These are phyloP conservation scores for Sugiyamaella xylanicola DNA, from an alignment of 1,139 yeast species.

Conservation along the genomic window DNA sequence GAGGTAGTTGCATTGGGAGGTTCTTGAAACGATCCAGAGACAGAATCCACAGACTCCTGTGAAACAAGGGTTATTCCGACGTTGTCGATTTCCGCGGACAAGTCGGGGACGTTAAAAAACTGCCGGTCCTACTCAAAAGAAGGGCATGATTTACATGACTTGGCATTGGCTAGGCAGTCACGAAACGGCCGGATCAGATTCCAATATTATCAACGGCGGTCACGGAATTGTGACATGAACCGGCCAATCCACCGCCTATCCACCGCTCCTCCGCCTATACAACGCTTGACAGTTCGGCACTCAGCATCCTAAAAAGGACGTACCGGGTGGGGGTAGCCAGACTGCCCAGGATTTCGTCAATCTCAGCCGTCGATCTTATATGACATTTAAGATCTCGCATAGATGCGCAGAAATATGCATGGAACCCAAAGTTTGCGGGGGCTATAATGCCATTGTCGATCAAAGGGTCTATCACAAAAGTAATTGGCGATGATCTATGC, in stretches of 20 bases:
- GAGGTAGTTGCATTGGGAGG: not conserved
- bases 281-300: not conserved
- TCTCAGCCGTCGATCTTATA: not conserved
- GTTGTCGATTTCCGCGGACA: too few relatives aligned
- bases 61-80: too few relatives aligned
- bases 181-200: not conserved
- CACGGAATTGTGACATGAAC: not conserved
- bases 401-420: slow-evolving; percentile 3
- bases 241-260: not conserved
- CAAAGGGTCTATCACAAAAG: not conserved
- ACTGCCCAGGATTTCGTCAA: slow-evolving; percentile 2
- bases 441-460: not conserved
- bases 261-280: not conserved
- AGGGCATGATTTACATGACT: not conserved
- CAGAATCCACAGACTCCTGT: too few relatives aligned
- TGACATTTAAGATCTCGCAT: slow-evolving; percentile 12
- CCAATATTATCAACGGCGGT: not conserved
- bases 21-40: not conserved
- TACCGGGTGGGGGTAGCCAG: not conserved
- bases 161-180: not conserved
- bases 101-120: too few relatives aligned
- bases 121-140: too few relatives aligned
- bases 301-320: not conserved
- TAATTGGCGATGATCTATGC: not conserved
- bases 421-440: slow-evolving; percentile 3